These are phyloP conservation scores for Geoglossum cookeanum DNA, from an alignment of 2,329 filamentous ascomycete species.

Conservation along the genomic window DNA sequence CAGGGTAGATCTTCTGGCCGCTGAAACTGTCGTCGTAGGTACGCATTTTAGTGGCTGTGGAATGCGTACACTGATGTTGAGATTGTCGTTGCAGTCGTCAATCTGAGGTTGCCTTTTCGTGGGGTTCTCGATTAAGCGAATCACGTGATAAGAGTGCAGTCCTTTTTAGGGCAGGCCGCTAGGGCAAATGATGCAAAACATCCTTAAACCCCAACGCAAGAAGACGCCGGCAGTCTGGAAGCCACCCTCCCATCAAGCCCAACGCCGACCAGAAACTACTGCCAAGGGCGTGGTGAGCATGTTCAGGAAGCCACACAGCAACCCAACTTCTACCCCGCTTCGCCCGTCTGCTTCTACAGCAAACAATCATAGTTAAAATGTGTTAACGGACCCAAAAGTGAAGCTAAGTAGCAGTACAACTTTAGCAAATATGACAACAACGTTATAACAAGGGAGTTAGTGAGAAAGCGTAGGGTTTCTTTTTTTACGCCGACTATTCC, in stretches of 20 bases:
- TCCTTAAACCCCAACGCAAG: no score
- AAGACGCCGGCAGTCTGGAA: no score
- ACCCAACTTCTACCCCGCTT: no score
- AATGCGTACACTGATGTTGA: conserved; percentile 18
- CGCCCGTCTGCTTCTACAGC: no score
- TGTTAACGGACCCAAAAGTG: no score
- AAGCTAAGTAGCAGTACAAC: no score
- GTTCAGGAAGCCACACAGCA: no score
- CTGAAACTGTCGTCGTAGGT: conserved; percentile 65
- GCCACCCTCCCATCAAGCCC: no score
- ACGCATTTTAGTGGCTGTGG: conserved; percentile 42
- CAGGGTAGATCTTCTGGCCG: conserved; percentile 62
- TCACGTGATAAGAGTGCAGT: conserved; percentile 2
- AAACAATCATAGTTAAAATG: no score
- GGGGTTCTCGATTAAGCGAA: background rate
- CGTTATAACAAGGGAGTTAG: background rate
- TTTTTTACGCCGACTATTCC: background rate
- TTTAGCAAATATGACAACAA: background rate
- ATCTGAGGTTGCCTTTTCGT: conserved; percentile 13
- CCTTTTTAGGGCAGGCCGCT: background rate
- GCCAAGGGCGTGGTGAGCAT: no score
- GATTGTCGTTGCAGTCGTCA: conserved; percentile 18
- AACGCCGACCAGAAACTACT: no score
- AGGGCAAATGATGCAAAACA: no score
- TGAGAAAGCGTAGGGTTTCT: background rate